Evolutionary conservation across 495 filamentous ascomycete species (phyloP).

Genomic region (Hypoxylon fragiforme): DNA sequence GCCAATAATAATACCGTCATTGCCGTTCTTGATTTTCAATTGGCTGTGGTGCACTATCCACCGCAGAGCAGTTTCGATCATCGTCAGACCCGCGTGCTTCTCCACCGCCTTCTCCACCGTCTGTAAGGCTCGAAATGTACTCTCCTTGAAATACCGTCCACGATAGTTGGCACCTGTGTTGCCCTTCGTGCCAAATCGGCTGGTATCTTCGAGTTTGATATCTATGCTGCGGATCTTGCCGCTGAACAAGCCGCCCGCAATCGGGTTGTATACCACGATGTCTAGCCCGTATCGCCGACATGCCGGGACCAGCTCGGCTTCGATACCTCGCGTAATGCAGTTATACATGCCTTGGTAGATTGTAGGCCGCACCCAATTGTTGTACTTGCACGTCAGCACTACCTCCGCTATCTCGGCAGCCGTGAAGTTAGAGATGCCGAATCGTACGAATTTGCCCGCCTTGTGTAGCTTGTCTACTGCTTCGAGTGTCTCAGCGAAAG

Average conservation of each 20-base stretch:
- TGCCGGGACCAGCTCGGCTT: constrained; percentile 75
- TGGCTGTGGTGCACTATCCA: constrained; percentile 81
- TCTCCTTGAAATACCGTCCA: constrained; percentile 77
- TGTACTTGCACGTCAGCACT: constrained; percentile 76
- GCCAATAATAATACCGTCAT: constrained; percentile 83
- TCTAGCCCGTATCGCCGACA: constrained; percentile 86
- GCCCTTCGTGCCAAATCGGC: constrained; percentile 67
- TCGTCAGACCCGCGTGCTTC: constrained; percentile 68
- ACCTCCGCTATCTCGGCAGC: constrained; percentile 92
- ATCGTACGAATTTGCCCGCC: constrained; percentile 80
- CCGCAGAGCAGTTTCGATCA: constrained; percentile 81
- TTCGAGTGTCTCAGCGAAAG: constrained; percentile 78
- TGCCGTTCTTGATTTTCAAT: constrained; percentile 73
- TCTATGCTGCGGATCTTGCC: constrained; percentile 81
- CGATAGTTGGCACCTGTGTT: constrained; percentile 67
- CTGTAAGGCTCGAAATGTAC: constrained; percentile 74
- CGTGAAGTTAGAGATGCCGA: constrained; percentile 84
- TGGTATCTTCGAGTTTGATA: constrained; percentile 59
- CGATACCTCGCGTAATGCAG: constrained; percentile 73
- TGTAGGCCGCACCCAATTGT: constrained; percentile 72
- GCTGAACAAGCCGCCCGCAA: constrained; percentile 78
- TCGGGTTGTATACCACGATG: constrained; percentile 89
- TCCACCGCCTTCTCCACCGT: constrained; percentile 72
- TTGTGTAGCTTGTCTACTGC: constrained; percentile 81
- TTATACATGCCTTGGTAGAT: constrained; percentile 74